Percentiles rank a stretch among this genome's conserved stretches.
Conservation (phyloP, 305 asterid species). For the Solanum hybrid region DNA sequence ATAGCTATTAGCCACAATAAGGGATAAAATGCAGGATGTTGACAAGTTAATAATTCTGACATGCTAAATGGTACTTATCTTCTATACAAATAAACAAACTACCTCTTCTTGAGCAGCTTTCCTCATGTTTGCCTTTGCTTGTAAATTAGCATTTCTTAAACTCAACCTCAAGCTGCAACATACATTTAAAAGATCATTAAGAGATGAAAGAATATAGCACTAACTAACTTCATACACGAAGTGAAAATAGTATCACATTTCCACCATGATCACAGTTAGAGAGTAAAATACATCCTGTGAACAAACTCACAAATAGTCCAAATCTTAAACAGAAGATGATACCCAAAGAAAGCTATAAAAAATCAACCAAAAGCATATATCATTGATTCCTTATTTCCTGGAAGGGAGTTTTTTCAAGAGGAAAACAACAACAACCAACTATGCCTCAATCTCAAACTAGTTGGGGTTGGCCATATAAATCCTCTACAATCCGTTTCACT, state of each 20-base stretch:
- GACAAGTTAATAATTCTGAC: neutral
- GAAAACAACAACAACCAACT: neutral
- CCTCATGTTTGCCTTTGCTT: conserved; percentile 84
- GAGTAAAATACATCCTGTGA: neutral
- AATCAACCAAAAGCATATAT: neutral
- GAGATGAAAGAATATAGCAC: neutral
- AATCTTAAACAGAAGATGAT: neutral
- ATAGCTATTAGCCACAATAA: neutral
- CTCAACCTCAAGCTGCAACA: conserved; percentile 48
- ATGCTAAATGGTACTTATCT: neutral
- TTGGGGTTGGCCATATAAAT: neutral
- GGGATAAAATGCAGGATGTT: neutral
- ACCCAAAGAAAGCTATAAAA: neutral
- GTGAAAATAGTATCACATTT: neutral
- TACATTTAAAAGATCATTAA: neutral
- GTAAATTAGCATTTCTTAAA: conserved; percentile 75
- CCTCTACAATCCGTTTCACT: neutral
- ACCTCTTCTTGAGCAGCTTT: conserved; percentile 88
- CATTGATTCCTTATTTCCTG: neutral
- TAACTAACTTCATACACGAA: neutral
- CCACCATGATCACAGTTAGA: neutral
- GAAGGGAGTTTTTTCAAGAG: neutral
- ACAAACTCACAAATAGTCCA: neutral
- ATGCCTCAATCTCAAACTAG: neutral
- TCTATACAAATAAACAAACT: conserved; percentile 10